phyloP scores from a whole-genome alignment of 2,329 filamentous ascomycete species.

The Proliferodiscus dingleyae region DNA sequence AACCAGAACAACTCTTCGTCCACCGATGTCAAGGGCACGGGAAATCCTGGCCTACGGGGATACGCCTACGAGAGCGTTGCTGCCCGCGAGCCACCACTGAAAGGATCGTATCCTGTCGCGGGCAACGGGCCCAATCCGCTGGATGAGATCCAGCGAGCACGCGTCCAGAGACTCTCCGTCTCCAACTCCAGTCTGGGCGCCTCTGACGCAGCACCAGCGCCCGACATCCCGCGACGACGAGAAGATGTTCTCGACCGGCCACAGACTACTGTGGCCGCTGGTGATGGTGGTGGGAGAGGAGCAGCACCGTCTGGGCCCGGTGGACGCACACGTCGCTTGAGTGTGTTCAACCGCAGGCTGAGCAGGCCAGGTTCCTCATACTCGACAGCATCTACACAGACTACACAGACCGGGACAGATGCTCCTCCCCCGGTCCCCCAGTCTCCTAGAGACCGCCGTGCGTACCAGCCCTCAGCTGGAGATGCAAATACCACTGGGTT shows the following conservation, averaged over 20 bases:
- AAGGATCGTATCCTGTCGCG: conserved; percentile 38
- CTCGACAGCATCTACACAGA: too few relatives aligned
- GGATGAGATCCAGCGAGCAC: conserved; percentile 32
- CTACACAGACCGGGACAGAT: too few relatives aligned
- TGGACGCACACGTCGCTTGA: too few relatives aligned
- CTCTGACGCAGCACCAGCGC: conserved; percentile 19
- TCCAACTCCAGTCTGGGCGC: conserved; percentile 28
- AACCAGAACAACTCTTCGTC: conserved; percentile 2
- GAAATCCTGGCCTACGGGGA: conserved; percentile 26
- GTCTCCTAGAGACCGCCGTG: too few relatives aligned
- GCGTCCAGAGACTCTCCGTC: conserved; percentile 19
- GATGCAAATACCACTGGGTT: conserved; percentile 11
- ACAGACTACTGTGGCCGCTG: too few relatives aligned
- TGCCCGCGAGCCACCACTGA: conserved; percentile 35
- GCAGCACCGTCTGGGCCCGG: too few relatives aligned
- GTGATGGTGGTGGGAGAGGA: too few relatives aligned
- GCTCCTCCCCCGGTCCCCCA: too few relatives aligned
- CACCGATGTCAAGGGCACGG: conserved; percentile 4
- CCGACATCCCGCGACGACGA: conserved; percentile 15
- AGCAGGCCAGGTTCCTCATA: too few relatives aligned
- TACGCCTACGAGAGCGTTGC: conserved; percentile 37
- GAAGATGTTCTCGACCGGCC: too few relatives aligned
- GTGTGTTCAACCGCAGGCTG: too few relatives aligned
- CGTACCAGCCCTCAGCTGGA: too few relatives aligned
- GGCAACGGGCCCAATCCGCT: conserved; percentile 38